Percentiles rank a stretch among this genome's conserved stretches.
Conservation (phyloP, 148 eudicot genomes). For the Simmondsia chinensis region DNA sequence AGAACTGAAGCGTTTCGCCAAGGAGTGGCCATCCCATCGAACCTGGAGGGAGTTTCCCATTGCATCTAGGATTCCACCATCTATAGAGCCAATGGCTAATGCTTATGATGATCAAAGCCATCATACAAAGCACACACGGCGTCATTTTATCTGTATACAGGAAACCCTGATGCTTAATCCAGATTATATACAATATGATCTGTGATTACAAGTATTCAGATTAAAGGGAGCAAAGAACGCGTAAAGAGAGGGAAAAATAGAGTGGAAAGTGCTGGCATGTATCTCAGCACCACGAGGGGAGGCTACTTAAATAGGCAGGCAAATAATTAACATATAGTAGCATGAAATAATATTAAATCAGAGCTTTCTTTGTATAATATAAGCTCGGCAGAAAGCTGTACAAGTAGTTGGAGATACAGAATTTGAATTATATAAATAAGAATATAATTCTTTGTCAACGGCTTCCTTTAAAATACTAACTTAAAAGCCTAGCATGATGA, state of each 20-base stretch:
- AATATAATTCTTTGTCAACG: conserved; percentile 45
- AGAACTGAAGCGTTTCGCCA: conserved; percentile 67
- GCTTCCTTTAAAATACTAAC: conserved; percentile 21
- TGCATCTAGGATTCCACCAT: conserved; percentile 76
- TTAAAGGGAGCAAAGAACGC: conserved; percentile 10
- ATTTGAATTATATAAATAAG: no score
- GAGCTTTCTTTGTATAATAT: conserved; percentile 16
- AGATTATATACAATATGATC: background rate
- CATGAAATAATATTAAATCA: conserved; percentile 20
- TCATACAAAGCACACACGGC: conserved; percentile 22
- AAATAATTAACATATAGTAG: conserved; percentile 31
- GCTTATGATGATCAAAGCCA: conserved; percentile 23
- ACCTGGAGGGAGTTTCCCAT: conserved; percentile 76
- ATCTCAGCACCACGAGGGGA: conserved; percentile 29
- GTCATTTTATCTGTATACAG: conserved; percentile 21
- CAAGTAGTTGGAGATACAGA: conserved; percentile 46
- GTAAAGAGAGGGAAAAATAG: conserved; percentile 18
- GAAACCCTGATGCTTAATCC: background rate
- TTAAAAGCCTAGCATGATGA: conserved; percentile 48
- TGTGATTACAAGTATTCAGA: conserved; percentile 7
- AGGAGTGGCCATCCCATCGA: conserved; percentile 82
- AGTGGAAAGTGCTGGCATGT: conserved; percentile 46
- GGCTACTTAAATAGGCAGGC: conserved; percentile 48
- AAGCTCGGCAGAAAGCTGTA: conserved; percentile 53
- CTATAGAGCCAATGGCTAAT: conserved; percentile 52